These are phyloP conservation scores for Chernovozyma sophiae-reginae DNA, from an alignment of 1,139 yeast genomes.

Conservation along the genomic window DNA sequence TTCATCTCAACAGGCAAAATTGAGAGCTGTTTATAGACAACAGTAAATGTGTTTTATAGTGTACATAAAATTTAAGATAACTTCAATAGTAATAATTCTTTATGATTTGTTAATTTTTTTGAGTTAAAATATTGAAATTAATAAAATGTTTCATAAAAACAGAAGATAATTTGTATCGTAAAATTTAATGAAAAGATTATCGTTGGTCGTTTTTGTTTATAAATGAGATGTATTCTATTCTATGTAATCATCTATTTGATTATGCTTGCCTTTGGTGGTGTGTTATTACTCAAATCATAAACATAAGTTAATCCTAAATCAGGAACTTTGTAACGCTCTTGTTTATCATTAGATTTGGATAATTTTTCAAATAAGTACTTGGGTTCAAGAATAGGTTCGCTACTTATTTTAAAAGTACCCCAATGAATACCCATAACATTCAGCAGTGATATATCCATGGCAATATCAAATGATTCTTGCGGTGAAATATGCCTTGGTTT, in stretches of 20 bases:
- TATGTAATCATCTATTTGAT: background rate
- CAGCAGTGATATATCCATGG: constrained; percentile 56
- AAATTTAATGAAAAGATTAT: too few relatives aligned
- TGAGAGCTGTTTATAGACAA: constrained; percentile 28
- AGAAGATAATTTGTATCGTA: too few relatives aligned
- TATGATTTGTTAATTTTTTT: too few relatives aligned
- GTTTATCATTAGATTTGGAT: constrained; percentile 17
- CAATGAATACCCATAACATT: constrained; percentile 87
- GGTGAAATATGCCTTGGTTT: constrained; percentile 87
- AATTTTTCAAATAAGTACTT: constrained; percentile 34
- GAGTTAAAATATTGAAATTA: too few relatives aligned
- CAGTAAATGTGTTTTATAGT: constrained; percentile 2
- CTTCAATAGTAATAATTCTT: too few relatives aligned
- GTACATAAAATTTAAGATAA: constrained; percentile 1
- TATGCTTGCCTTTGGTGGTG: constrained; percentile 1
- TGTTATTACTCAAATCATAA: constrained; percentile 23
- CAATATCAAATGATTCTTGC: constrained; percentile 64
- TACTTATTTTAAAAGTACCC: constrained; percentile 90
- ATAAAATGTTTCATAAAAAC: too few relatives aligned
- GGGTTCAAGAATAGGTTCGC: constrained; percentile 86
- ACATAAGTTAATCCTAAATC: constrained; percentile 42
- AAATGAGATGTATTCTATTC: background rate
- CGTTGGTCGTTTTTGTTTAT: too few relatives aligned
- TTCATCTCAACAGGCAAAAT: constrained; percentile 31
- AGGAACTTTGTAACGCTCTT: constrained; percentile 27